phyloP scores from a whole-genome alignment of 768 basidiomycete genomes.

The Kockovaella imperatae region DNA sequence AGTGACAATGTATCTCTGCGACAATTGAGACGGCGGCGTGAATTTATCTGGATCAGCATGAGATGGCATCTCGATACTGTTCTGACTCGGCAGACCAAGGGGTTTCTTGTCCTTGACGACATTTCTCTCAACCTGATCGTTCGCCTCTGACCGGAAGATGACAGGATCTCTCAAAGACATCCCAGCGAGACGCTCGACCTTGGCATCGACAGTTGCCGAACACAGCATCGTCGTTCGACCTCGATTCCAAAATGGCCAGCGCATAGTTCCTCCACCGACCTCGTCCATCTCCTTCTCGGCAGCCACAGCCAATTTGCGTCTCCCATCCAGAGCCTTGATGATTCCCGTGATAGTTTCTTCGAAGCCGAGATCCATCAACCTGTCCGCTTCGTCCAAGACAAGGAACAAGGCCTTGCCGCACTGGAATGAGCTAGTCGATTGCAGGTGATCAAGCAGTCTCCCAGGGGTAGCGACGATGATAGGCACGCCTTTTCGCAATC shows the following conservation, averaged over 20 bases:
- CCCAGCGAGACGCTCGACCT: slow-evolving; percentile 87
- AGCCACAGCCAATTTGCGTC: slow-evolving; percentile 59
- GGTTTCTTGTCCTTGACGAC: slow-evolving; percentile 40
- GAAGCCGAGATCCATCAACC: slow-evolving; percentile 96
- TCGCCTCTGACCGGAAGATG: slow-evolving; percentile 66
- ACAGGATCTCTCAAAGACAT: slow-evolving; percentile 68
- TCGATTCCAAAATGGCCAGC: slow-evolving; percentile 40
- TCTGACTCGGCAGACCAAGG: slow-evolving; percentile 14
- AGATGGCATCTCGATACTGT: slow-evolving; percentile 23
- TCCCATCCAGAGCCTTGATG: slow-evolving; percentile 74
- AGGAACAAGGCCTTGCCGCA: slow-evolving; percentile 92
- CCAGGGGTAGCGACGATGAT: slow-evolving; percentile 95
- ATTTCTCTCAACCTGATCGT: slow-evolving; percentile 49
- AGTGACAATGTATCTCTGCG: slow-evolving; percentile 80
- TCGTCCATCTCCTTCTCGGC: slow-evolving; percentile 51
- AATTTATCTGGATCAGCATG: slow-evolving; percentile 53
- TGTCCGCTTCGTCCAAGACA: slow-evolving; percentile 92
- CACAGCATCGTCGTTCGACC: slow-evolving; percentile 80
- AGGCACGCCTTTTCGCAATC: slow-evolving; percentile 85
- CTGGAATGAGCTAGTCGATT: slow-evolving; percentile 87
- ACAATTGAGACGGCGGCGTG: slow-evolving; percentile 86
- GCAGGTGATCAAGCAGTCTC: slow-evolving; percentile 86
- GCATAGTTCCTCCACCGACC: slow-evolving; percentile 32
- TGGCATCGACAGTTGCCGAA: slow-evolving; percentile 91
- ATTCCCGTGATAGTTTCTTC: slow-evolving; percentile 92